Conservation (phyloP, 345 rosid species). For the Diplotaxis tenuifolia region DNA sequence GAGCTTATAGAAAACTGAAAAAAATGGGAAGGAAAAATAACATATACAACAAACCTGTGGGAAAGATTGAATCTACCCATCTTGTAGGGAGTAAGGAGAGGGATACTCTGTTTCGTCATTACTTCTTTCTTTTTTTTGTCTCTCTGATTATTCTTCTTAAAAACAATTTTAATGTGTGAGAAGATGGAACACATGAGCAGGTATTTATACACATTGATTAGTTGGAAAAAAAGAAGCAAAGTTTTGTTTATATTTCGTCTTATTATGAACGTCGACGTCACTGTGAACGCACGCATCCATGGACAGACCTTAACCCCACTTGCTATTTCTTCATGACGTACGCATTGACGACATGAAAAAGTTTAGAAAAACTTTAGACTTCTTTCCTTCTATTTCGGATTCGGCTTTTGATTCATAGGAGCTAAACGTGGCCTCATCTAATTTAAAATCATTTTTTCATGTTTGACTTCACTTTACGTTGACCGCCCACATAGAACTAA, state of each 20-base stretch:
- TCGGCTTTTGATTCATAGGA: background rate
- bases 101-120: constrained; percentile 25
- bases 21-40: background rate
- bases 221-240: background rate
- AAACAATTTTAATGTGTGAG: constrained; percentile 5
- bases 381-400: background rate
- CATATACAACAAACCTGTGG: constrained; percentile 18
- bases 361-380: background rate
- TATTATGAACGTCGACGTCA: background rate
- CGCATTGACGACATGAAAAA: constrained; percentile 22
- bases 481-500: background rate
- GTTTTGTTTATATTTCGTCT: background rate
- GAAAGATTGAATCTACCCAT: constrained; percentile 38
- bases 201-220: constrained; percentile 9
- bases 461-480: background rate
- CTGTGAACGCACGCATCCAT: constrained; percentile 23
- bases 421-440: background rate
- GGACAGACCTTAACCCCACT: background rate
- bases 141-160: background rate
- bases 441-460: background rate
- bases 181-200: background rate
- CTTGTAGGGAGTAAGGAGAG: constrained; percentile 33
- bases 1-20: background rate
- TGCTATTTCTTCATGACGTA: background rate
- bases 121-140: constrained; percentile 13